Base-by-base conservation (phyloP, 208 protist genomes). In the Porcisia hertigi region DNA sequence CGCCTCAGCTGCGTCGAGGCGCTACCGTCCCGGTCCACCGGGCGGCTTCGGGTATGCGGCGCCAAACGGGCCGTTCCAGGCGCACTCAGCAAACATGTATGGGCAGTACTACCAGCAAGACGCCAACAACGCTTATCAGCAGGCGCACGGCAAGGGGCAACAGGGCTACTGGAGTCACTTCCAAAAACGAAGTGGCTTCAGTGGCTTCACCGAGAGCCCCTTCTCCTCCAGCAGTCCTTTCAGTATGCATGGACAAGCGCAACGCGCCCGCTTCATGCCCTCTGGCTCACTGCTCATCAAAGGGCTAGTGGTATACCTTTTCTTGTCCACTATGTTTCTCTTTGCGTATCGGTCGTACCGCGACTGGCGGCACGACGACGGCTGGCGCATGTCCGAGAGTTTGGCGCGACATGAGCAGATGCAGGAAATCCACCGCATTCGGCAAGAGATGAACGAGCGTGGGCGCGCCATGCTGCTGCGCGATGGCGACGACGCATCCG, bases 381-480 rank as follows among this genome's bases (percentile, higher is more conserved):
- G 90, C 16, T 96, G 92, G 92, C 87, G 85, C 64, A 91, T 94
- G 87, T 81, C 89, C 39, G 88, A 94, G 75, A 86, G 80, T 49
- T 70, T 94, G 25, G 88, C 90, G 16, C 88, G 92, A 7, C 86
- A 94, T 69, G 92, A 94, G 47, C 88, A 89, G 79, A 72, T 95
- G 64, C 69, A 94, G 49, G 89, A 93, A 64, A 65, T 95, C 64
- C 88, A 96, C 55, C 89, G 85, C 52, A 70, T 96, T 11, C 89
- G 90, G 1, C 86, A 90, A 39, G 89, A 90, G 76, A 85, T 93
- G 89, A 84, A 90, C 52, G 87, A 95, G 43, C 83, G 86, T 16
- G 83, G 80, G 43, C 83, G 79, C 16, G 75, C 70, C 25, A 74
- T 77, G 45, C 73, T 70, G 70, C 45, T 53, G 57, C 74, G 69